A percentile compares a stretch with the other conserved stretches of the same genome.
Conservation (phyloP, 148 eudicot species). For the Rhododendron mucronatum region DNA sequence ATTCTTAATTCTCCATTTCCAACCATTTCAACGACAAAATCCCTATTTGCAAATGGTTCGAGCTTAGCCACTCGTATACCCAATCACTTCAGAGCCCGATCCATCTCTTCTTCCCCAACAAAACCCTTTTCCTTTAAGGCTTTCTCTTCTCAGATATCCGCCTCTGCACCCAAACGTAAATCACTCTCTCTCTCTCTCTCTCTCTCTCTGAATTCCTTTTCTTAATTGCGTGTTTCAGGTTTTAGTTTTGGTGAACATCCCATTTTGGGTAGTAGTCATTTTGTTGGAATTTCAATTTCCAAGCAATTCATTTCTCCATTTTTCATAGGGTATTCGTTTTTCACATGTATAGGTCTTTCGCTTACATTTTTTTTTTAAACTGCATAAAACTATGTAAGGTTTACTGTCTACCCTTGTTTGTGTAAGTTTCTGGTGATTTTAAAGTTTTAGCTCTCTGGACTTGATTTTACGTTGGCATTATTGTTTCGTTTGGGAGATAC, state of each 20-base stretch:
- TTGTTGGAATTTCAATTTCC: background rate
- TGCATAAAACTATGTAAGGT: no score
- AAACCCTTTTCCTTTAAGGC: slow-evolving; percentile 31
- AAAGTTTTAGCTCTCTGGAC: no score
- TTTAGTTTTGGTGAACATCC: background rate
- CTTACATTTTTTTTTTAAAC: no score
- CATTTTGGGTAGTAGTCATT: background rate
- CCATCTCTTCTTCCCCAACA: slow-evolving; percentile 31
- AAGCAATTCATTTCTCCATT: background rate
- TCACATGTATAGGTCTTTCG: background rate
- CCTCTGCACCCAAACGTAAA: slow-evolving; percentile 37
- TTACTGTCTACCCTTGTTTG: no score
- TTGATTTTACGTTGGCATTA: no score
- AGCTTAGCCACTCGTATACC: slow-evolving; percentile 33
- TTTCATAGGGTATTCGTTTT: background rate
- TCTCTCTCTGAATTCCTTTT: background rate
- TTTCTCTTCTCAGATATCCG: slow-evolving; percentile 41
- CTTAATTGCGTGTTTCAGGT: background rate
- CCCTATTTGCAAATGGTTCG: slow-evolving; percentile 35
- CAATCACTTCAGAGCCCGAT: slow-evolving; percentile 32
- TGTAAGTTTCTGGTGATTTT: no score
- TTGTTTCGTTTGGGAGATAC: no score
- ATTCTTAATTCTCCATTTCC: background rate
- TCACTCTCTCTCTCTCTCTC: background rate
- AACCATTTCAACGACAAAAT: background rate